Evolutionary conservation across 1,139 yeast genomes (phyloP), one percentile per base, ranked within the genome.

Genomic region (Saccharomycopsis hybrid): DNA sequence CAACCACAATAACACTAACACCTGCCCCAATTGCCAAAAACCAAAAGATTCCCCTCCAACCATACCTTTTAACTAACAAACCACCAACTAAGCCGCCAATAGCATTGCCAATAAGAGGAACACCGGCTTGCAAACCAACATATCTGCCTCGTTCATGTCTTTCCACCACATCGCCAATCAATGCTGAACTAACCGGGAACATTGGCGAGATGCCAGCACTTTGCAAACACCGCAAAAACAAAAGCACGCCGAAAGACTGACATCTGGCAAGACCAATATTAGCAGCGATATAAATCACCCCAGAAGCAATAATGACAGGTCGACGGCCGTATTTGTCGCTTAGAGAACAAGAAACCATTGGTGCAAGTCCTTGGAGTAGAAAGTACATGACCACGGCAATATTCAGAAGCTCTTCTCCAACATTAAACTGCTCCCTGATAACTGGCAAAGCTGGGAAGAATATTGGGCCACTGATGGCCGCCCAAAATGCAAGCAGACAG

Each of bases 41-140:
- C 78, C 87, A 82, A 60, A 86, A 87, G 25, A 85, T 78, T 0
- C 86, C 80, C 53, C 87, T 71, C 94, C 95, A 85, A 9, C 76
- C 74, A 70, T 83, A 78, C n/a, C 73, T 63, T 2, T 76, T 65
- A 2, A 81, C 76, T 35, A 86, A 62, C 0, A 74, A 77, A 4
- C 90, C 85, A 24, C 95, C 95, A 30, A 86, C 65, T 8, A 86
- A 65, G 0, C 92, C 88, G 4, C 95, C 90, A 55, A 85, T 70
- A 0, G 87, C 88, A 59, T 80, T 83, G 1, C 94, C 95, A 13
- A 84, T 60, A 7, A 84, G 70, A 2, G 80, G 74, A n/a, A 81
- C 65, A 0, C 94, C 94, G 24, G 76, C 64, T 2, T 77, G 74
- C 18, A 78, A 59, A 0, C 90, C 90, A 46, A 80, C 74, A 53